These are phyloP conservation scores for Yamadazyma blattariae DNA, from an alignment of 1,139 yeast genomes.

Conservation along the genomic window DNA sequence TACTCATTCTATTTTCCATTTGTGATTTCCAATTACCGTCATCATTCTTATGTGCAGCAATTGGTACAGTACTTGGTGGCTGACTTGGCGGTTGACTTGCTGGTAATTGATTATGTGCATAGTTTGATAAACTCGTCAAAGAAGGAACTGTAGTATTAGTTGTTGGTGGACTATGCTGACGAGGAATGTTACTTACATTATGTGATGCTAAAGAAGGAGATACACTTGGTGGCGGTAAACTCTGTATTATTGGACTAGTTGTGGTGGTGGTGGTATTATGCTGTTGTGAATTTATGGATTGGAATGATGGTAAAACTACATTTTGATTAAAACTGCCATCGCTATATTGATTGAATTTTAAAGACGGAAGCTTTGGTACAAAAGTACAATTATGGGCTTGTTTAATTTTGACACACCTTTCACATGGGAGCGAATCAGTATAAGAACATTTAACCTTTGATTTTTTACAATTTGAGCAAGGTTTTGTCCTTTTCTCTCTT, in stretches of 20 bases:
- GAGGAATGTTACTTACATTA: neutral
- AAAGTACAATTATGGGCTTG: constrained; percentile 50
- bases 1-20: constrained; percentile 44
- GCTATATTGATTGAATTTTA: constrained; percentile 19
- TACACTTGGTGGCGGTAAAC: neutral
- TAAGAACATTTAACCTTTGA: constrained; percentile 64
- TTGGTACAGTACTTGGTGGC: neutral
- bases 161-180: neutral
- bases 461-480: constrained; percentile 62
- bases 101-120: neutral
- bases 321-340: constrained; percentile 3
- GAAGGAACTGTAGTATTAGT: neutral
- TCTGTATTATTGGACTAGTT: too few relatives aligned
- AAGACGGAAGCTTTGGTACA: constrained; percentile 51
- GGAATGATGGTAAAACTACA: constrained; percentile 17
- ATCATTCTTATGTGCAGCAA: neutral
- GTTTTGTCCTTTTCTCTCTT: constrained; percentile 50
- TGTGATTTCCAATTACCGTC: constrained; percentile 35
- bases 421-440: constrained; percentile 49
- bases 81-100: neutral
- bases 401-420: constrained; percentile 51
- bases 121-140: neutral
- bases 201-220: neutral
- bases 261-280: too few relatives aligned
- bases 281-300: neutral